Base-by-base conservation (phyloP, 768 basidiomycete species). In the Leccinum incarnatum region DNA sequence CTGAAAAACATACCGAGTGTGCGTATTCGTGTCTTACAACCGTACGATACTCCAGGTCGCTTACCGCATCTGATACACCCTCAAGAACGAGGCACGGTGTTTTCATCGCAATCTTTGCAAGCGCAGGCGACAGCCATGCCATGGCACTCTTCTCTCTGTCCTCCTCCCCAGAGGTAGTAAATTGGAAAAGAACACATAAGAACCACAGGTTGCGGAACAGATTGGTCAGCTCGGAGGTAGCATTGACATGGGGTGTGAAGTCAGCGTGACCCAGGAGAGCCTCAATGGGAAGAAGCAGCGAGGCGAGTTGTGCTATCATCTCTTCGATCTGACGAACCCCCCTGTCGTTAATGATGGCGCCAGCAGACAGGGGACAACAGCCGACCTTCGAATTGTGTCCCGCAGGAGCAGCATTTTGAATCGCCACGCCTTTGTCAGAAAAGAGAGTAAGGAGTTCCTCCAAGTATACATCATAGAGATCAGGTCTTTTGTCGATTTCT, bases 121-220 rank as follows among this genome's bases (percentile, higher is more conserved):
- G 77, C 2, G 91, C 88, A 30, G 89, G 86, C 47, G 80, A 77
- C 51, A 92, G 81, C 89, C 93, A 93, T 47, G 87, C 84, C 83
- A 89, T 87, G 2, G 88, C 86, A 23, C 80, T 78, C 30, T 79
- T 81, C 48, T 85, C 85, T 49, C 73, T 71, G n/a, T 72, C 67
- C 34, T 77, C 73, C 30, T 74, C 74, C 2, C 69, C 65, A 6
- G 75, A 75, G 36, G 51, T 37, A 2, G 92, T 88, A 64, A 98
- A 90, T 21, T 88, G 83, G 66, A 96, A 94, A 15, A 96, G 81
- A 25, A 91, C 83, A 69, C 92, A 94, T 19, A 98, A 74, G 74
- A 95, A 94, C 96, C 96, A 99, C 75, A 95, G 80, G 67, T 93
- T 94, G 47, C 95, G 84, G 81, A 97, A 98, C 21, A 93, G 77